Base-by-base conservation (phyloP, 2,329 filamentous ascomycete genomes). In the Trichophyton simii region DNA sequence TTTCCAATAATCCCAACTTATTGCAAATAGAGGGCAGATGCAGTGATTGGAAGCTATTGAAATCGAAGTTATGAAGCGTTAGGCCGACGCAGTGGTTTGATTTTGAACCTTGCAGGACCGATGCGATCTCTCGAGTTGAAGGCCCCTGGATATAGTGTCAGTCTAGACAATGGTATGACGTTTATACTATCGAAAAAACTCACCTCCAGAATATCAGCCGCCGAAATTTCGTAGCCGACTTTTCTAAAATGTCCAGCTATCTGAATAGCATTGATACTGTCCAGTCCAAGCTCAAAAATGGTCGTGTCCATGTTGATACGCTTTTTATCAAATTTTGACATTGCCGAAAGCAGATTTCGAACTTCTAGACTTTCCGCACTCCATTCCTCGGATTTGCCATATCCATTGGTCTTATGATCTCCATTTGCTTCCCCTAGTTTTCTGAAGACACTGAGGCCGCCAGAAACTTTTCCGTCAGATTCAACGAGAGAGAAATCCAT, bases 251-350 rank as follows among this genome's bases (percentile, higher is more conserved):
- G 75, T 1, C 83, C 80, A 0, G 90, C 88, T 8, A 96, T 78
- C 68, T 96, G 91, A 15, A 83, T 80, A 0, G 90, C 88, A 63
- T 87, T 91, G 68, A 97, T 94, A 70, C 91, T 96, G 72, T 96
- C 91, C 2, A 96, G 77, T 0, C 92, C 92, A n/a, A 96, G 82
- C 62, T 87, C 85, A 67, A 92, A 95, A 57, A 97, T 89, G 0
- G 88, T 90, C 0, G 84, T 89, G 8, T 80, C 70, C 11, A 78
- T 79, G 2, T 70, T 68, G 55, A 96, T 85, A 0, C 74, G 75
- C 0, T 77, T 67, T 1, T 70, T 61, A 0, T 81, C 70, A 3
- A 81, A 72, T 1, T 78, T 75, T 0, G 87, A 84, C 25, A 94
- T 78, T 5, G 74, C 74, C 0, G 83, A 79, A 18, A 91, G 72